A percentile compares a stretch with the other conserved stretches of the same genome.
Conservation (phyloP, 2,329 filamentous ascomycete species). For the Coleophoma eucalyptorum region DNA sequence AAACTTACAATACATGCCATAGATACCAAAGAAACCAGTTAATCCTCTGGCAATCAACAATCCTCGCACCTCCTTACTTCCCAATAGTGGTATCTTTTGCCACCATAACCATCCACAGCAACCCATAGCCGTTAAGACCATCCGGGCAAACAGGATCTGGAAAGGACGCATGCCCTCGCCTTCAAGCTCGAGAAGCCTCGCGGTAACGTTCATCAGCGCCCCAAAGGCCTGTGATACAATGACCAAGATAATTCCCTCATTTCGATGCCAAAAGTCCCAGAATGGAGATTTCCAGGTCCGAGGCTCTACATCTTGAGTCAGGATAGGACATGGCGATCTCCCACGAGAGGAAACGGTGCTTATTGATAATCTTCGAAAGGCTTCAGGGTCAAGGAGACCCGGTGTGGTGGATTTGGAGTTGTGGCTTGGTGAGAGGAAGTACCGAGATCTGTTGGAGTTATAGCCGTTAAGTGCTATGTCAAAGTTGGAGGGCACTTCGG, state of each 20-base stretch:
- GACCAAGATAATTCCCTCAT: slow-evolving; percentile 72
- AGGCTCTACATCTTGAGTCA: background rate
- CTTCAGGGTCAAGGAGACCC: slow-evolving; percentile 25
- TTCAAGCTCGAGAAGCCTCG: slow-evolving; percentile 69
- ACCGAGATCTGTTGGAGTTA: slow-evolving; percentile 4
- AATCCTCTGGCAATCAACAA: slow-evolving; percentile 67
- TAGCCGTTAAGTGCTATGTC: slow-evolving; percentile 20
- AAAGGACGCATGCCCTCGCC: slow-evolving; percentile 75
- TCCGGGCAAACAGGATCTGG: slow-evolving; percentile 78
- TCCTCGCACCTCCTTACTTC: slow-evolving; percentile 59
- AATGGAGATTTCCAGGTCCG: slow-evolving; percentile 13
- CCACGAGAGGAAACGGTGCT: slow-evolving; percentile 35
- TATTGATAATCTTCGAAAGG: slow-evolving; percentile 34
- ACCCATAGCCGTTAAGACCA: slow-evolving; percentile 67
- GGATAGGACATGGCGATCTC: slow-evolving; percentile 12
- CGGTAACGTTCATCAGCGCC: slow-evolving; percentile 79
- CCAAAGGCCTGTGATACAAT: slow-evolving; percentile 76
- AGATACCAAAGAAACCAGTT: slow-evolving; percentile 74
- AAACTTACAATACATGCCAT: slow-evolving; percentile 45
- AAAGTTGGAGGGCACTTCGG: slow-evolving; percentile 22
- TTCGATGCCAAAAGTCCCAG: slow-evolving; percentile 51
- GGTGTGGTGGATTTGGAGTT: slow-evolving; percentile 8
- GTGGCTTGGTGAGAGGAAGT: slow-evolving; percentile 10
- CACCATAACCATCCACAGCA: slow-evolving; percentile 73
- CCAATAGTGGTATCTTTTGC: slow-evolving; percentile 64